Percentiles rank a stretch among this genome's conserved stretches.
phyloP scores from a whole-genome alignment of 179 eudicot genomes.

The Corrigiola litoralis region DNA sequence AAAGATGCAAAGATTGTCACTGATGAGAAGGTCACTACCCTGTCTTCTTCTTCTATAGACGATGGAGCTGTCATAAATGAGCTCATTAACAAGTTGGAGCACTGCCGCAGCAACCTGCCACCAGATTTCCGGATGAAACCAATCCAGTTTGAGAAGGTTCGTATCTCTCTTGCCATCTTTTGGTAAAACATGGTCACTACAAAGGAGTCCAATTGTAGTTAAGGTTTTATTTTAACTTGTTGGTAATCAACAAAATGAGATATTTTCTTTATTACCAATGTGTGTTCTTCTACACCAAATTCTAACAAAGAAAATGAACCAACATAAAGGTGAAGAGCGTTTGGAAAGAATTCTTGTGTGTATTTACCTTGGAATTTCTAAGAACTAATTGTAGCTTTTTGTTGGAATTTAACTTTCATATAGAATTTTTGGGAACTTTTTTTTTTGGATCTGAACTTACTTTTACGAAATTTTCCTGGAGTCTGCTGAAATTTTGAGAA shows the following conservation, averaged over 20 bases:
- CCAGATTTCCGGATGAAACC: slow-evolving; percentile 77
- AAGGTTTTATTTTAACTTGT: neutral
- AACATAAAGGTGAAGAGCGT: no score
- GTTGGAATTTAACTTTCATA: no score
- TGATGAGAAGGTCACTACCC: slow-evolving; percentile 76
- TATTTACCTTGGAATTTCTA: no score
- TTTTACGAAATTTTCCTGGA: no score
- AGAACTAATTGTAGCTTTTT: no score
- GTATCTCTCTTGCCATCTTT: neutral
- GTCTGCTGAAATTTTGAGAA: no score
- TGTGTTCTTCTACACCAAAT: neutral
- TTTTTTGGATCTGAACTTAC: no score
- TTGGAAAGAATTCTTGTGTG: no score
- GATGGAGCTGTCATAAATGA: slow-evolving; percentile 74
- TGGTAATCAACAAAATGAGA: neutral
- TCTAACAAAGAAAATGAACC: no score
- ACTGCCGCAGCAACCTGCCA: slow-evolving; percentile 35
- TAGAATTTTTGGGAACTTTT: no score
- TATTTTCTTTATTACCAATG: neutral
- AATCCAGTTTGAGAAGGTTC: slow-evolving; percentile 93
- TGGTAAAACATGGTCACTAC: neutral
- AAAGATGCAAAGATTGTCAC: slow-evolving; percentile 74
- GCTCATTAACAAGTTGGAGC: slow-evolving; percentile 53
- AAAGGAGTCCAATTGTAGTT: neutral
- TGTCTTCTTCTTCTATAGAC: slow-evolving; percentile 66